These are phyloP conservation scores for Knoxia roxburghii DNA, from an alignment of 257 asterid species.

Conservation along the genomic window DNA sequence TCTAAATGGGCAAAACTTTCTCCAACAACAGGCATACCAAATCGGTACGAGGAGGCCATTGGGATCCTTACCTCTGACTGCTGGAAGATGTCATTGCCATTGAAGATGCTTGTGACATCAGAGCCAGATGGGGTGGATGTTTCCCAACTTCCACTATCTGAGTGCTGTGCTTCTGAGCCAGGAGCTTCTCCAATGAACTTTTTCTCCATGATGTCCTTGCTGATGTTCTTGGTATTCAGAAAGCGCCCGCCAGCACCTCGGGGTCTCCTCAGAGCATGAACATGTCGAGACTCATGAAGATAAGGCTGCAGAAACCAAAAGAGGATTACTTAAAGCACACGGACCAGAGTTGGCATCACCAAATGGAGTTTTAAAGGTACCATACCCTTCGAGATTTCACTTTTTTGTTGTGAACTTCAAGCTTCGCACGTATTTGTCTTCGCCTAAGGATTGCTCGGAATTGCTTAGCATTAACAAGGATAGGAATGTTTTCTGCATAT, in stretches of 20 bases:
- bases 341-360: background rate
- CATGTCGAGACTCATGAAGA: slow-evolving; percentile 68
- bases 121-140: slow-evolving; percentile 41
- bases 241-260: slow-evolving; percentile 71
- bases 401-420: slow-evolving; percentile 56
- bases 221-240: slow-evolving; percentile 39
- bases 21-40: slow-evolving; percentile 12
- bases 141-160: slow-evolving; percentile 47
- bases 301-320: slow-evolving; percentile 41
- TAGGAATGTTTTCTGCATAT: slow-evolving; percentile 45
- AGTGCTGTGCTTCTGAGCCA: slow-evolving; percentile 22
- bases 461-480: slow-evolving; percentile 73
- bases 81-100: slow-evolving; percentile 36
- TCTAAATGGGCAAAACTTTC: slow-evolving; percentile 22
- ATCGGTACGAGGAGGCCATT: slow-evolving; percentile 17
- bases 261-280: slow-evolving; percentile 58
- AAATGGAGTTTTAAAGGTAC: background rate
- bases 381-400: slow-evolving; percentile 55
- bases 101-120: slow-evolving; percentile 54
- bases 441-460: slow-evolving; percentile 75
- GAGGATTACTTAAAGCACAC: background rate
- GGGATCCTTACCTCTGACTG: slow-evolving; percentile 31
- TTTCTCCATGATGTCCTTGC: slow-evolving; percentile 11
- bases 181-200: slow-evolving; percentile 10
- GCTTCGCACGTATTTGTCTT: slow-evolving; percentile 64